A percentile compares a stretch with the other conserved stretches of the same genome.
phyloP scores from a whole-genome alignment of 2,329 filamentous ascomycete species.

The Cladosporium cucumerinum region DNA sequence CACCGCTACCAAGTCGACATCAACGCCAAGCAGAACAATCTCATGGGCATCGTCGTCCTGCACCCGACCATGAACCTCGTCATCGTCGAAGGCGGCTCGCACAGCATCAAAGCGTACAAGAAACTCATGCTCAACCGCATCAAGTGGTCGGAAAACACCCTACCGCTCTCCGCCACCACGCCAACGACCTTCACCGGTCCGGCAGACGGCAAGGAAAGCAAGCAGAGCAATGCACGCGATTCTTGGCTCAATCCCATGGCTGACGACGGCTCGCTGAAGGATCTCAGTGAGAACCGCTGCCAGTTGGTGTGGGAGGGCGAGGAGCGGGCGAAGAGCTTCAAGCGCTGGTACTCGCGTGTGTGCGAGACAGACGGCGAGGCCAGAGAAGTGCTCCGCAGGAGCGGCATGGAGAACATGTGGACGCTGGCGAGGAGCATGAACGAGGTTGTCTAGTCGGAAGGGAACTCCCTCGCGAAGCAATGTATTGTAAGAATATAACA shows the following conservation, averaged over 20 bases:
- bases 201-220: constrained; percentile 24
- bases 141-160: constrained; percentile 87
- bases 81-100: constrained; percentile 84
- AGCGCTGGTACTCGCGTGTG: constrained; percentile 84
- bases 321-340: constrained; percentile 73
- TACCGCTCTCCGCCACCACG: constrained; percentile 52
- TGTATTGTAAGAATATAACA: neutral
- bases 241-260: constrained; percentile 75
- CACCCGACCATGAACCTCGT: constrained; percentile 85
- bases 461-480: neutral
- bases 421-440: constrained; percentile 68
- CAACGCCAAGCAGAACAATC: constrained; percentile 83
- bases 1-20: constrained; percentile 90
- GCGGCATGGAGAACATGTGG: constrained; percentile 97
- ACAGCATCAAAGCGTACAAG: constrained; percentile 79
- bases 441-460: neutral
- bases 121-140: constrained; percentile 93
- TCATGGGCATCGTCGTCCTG: constrained; percentile 89
- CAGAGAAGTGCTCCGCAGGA: constrained; percentile 70
- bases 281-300: constrained; percentile 79
- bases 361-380: constrained; percentile 91
- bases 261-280: constrained; percentile 73
- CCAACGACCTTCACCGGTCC: constrained; percentile 31
- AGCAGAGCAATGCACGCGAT: constrained; percentile 43
- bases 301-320: constrained; percentile 87